Percentiles rank a stretch among this genome's conserved stretches.
Conservation (phyloP, 2,329 filamentous ascomycete species). For the Didymosphaeria variabile region DNA sequence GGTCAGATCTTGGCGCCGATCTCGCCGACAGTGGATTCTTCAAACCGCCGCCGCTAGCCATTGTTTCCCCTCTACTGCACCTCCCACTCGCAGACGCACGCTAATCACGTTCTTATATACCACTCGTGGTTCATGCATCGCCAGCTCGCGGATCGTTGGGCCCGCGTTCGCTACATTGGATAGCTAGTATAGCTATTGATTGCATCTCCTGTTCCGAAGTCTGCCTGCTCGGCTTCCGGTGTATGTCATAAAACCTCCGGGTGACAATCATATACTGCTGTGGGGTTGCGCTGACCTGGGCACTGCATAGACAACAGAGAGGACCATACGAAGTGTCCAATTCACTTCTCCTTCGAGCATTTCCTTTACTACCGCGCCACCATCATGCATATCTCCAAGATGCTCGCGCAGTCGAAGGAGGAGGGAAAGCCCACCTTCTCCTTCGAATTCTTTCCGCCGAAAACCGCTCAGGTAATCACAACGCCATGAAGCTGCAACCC, state of each 20-base stretch:
- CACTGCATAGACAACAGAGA: slow-evolving; percentile 3
- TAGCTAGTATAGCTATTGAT: slow-evolving; percentile 37
- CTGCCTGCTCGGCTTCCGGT: slow-evolving; percentile 30
- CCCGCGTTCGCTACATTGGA: slow-evolving; percentile 56
- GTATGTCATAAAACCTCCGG: slow-evolving; percentile 22
- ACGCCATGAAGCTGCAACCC: background rate
- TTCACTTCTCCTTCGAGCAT: slow-evolving; percentile 12
- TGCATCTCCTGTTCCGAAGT: slow-evolving; percentile 20
- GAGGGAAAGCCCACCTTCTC: slow-evolving; percentile 89
- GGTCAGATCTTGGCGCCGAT: slow-evolving; percentile 21
- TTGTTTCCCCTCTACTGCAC: slow-evolving; percentile 20
- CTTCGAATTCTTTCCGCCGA: slow-evolving; percentile 99
- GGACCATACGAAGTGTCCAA: background rate
- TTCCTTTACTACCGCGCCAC: slow-evolving; percentile 47
- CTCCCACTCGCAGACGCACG: slow-evolving; percentile 14
- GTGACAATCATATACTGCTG: background rate
- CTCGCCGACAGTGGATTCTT: slow-evolving; percentile 18
- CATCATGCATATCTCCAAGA: slow-evolving; percentile 98
- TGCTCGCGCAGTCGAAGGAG: slow-evolving; percentile 82
- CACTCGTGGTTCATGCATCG: slow-evolving; percentile 61
- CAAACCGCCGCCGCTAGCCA: slow-evolving; percentile 28
- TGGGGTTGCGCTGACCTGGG: slow-evolving; percentile 5
- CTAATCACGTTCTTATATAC: background rate
- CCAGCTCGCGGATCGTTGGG: slow-evolving; percentile 61
- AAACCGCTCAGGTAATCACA: slow-evolving; percentile 77